phyloP scores from a whole-genome alignment of 2,329 filamentous ascomycete species.

The Neophaeococcomyces mojaviensis region DNA sequence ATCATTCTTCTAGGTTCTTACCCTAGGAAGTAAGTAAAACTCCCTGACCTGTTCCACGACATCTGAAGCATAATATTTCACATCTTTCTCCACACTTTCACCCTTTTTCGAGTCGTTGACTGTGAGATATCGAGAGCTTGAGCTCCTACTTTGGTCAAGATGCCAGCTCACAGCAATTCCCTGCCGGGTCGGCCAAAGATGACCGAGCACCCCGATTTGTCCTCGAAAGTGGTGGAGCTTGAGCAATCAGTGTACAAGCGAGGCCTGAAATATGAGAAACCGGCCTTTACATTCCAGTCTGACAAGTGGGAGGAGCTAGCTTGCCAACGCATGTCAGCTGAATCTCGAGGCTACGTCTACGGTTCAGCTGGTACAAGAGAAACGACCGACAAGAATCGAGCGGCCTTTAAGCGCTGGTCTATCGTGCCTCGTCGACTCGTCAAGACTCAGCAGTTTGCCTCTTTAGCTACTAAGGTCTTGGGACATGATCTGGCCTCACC shows the following conservation, averaged over 20 bases:
- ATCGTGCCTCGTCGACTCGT: slow-evolving; percentile 33
- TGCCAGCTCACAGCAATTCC: not conserved
- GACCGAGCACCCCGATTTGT: slow-evolving; percentile 1
- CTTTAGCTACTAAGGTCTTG: slow-evolving; percentile 48
- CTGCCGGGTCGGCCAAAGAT: not conserved
- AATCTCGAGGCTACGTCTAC: slow-evolving; percentile 53
- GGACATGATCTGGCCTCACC: slow-evolving; percentile 43
- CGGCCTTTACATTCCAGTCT: slow-evolving; percentile 52
- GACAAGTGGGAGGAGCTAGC: slow-evolving; percentile 52
- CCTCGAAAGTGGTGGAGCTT: slow-evolving; percentile 31
- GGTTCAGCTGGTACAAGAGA: slow-evolving; percentile 56
- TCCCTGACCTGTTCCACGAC: too few species aligned
- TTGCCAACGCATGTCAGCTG: slow-evolving; percentile 38
- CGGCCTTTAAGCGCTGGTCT: slow-evolving; percentile 47
- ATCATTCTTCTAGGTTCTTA: too few species aligned
- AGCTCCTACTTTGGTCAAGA: not conserved
- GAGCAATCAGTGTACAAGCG: slow-evolving; percentile 41
- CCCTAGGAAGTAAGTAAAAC: too few species aligned
- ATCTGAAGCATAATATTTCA: too few species aligned
- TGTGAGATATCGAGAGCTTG: not conserved
- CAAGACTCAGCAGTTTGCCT: slow-evolving; percentile 42
- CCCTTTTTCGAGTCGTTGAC: too few species aligned
- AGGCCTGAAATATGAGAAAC: slow-evolving; percentile 44
- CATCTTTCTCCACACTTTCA: too few species aligned
- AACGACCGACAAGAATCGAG: slow-evolving; percentile 53